Conservation (phyloP, 164 flowering plant genomes). For the Umbilicus rupestris region DNA sequence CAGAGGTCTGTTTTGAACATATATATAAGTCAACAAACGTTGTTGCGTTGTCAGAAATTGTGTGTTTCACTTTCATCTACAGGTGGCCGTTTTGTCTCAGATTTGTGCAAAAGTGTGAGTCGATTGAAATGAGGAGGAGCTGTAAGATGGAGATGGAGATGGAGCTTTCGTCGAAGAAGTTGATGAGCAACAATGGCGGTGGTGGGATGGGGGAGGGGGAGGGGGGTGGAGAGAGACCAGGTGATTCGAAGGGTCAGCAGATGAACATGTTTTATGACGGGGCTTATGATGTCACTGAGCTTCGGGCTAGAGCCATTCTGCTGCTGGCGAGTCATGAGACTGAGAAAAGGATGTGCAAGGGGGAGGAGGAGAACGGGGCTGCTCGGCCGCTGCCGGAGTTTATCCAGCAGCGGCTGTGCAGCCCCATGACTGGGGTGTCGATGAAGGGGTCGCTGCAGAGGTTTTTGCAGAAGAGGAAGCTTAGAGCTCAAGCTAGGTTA, state of each 20-base stretch:
- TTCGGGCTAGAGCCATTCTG: slow-evolving; percentile 46
- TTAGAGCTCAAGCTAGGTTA: slow-evolving; percentile 27
- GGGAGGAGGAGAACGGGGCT: background rate
- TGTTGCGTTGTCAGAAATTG: background rate
- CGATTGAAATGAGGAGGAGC: background rate
- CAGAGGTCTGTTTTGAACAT: background rate
- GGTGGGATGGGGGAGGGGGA: background rate
- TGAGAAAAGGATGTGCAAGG: slow-evolving; percentile 13
- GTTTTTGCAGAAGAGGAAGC: slow-evolving; percentile 47
- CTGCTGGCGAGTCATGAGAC: slow-evolving; percentile 28
- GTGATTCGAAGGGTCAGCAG: background rate
- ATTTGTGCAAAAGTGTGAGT: background rate
- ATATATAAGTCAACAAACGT: background rate
- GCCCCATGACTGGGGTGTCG: slow-evolving; percentile 17
- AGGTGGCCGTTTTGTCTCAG: background rate
- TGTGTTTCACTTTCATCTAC: background rate
- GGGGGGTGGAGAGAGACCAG: background rate
- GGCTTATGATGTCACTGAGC: background rate
- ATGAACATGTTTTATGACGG: background rate
- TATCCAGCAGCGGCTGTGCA: slow-evolving; percentile 4
- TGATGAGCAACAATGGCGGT: background rate
- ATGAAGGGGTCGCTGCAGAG: slow-evolving; percentile 52
- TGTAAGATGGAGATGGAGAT: background rate
- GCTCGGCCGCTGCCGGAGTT: background rate
- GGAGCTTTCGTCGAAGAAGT: background rate